Evolutionary conservation across 139 green algal species (phyloP), one percentile per base, ranked within the genome.

Genomic region (Picochlorum sp.): DNA sequence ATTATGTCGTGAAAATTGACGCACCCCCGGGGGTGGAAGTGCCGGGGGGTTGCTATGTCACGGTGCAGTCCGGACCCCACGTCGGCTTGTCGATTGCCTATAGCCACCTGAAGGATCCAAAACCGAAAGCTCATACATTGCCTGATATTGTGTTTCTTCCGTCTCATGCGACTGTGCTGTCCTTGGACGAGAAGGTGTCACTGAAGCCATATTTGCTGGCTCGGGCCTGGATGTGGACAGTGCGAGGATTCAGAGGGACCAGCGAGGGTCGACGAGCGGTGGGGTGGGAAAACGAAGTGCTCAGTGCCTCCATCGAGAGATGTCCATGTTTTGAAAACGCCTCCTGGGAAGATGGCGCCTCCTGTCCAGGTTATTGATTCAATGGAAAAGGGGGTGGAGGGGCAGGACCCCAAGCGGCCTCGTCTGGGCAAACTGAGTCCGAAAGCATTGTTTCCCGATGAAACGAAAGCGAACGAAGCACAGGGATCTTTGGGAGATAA

Each of bases 71-170:
- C 6, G 70, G 70, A n/a, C 70, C 70, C 2, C 34, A 68, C 34
- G 38, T 7, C 41, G n/a, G 41, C 34, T 66, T 23, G n/a, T 11
- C 16, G 13, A 14, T 13, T 18, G 49, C 37, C 21, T 67, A 55
- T 18, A 67, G 20, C 26, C 14, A 30, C 16, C 56, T 55, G 6
- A 61, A 8, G 30, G 30, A 44, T 20, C 56, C 56, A 62, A 62
- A 45, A 9, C 56, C 56, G 8, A 45, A 16, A 63, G 64, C 70
- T 4, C 52, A 69, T 28, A 52, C 69, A 14, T 54, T 68, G 3
- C 70, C 70, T 10, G 70, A 77, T 45, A 72, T 77, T 10, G 30
- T 78, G 14, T 78, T 72, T 26, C 41, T 78, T 4, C 71, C 59
- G 32, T 57, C 47, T 6, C 4, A 4, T 3, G 45, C 38, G n/a